A percentile compares a stretch with the other conserved stretches of the same genome.
These are phyloP conservation scores for Symbiodinium pilosum DNA, from an alignment of 73 alveolate species.

Conservation along the genomic window DNA sequence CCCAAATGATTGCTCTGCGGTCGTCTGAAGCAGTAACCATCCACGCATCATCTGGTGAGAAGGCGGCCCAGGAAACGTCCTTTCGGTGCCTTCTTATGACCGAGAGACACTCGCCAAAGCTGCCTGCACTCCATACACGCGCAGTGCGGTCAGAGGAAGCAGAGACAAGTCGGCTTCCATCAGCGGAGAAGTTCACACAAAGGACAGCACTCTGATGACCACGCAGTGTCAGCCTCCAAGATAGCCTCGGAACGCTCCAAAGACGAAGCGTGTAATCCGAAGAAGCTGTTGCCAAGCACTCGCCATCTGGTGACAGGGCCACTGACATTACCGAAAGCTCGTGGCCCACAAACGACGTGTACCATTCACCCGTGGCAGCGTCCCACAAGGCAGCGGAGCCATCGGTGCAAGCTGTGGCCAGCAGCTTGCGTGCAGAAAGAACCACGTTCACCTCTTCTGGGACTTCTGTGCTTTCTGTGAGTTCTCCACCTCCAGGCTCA, in stretches of 20 bases:
- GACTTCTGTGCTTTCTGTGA: neutral
- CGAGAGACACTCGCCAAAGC: slow-evolving; percentile 75
- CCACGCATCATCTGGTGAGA: slow-evolving; percentile 53
- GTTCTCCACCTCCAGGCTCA: slow-evolving; percentile 45
- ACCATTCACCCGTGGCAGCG: slow-evolving; percentile 77
- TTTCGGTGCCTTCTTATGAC: slow-evolving; percentile 84
- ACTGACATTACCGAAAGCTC: slow-evolving; percentile 46
- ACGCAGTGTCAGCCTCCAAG: slow-evolving; percentile 47
- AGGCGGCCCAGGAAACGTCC: slow-evolving; percentile 66
- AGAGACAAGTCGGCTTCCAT: slow-evolving; percentile 28
- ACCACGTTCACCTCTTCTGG: slow-evolving; percentile 56
- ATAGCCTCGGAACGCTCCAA: slow-evolving; percentile 44
- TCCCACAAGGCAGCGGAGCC: slow-evolving; percentile 78
- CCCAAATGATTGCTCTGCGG: slow-evolving; percentile 52
- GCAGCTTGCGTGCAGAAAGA: slow-evolving; percentile 23
- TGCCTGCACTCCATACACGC: slow-evolving; percentile 83
- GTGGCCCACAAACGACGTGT: slow-evolving; percentile 41
- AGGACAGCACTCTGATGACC: slow-evolving; percentile 68
- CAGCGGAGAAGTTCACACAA: slow-evolving; percentile 58
- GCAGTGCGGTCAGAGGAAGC: slow-evolving; percentile 80
- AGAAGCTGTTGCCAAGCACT: slow-evolving; percentile 47
- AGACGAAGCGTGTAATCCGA: slow-evolving; percentile 60
- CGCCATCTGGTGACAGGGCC: slow-evolving; percentile 59
- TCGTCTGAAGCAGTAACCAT: slow-evolving; percentile 47
- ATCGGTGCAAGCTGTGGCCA: slow-evolving; percentile 52